phyloP scores from a whole-genome alignment of 352 stramenopile species.

The Globisporangium cederbergense region DNA sequence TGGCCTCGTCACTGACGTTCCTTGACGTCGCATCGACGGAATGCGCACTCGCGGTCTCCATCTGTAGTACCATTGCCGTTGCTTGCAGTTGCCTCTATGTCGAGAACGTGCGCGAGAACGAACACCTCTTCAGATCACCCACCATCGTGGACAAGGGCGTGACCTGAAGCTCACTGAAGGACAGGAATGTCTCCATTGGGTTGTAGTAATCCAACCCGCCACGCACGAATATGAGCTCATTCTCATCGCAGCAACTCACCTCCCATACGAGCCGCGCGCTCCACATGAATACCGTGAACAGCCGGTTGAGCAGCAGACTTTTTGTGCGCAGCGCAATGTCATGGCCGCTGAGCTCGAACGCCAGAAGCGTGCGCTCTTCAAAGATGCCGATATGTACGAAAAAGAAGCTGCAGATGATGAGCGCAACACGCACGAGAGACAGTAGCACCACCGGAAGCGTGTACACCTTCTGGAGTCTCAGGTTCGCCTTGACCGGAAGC shows the following conservation, averaged over 20 bases:
- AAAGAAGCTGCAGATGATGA: slow-evolving; percentile 31
- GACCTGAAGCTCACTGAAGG: not conserved
- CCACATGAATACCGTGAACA: slow-evolving; percentile 48
- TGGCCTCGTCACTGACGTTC: not conserved
- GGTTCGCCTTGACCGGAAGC: slow-evolving; percentile 21
- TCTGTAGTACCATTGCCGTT: too few relatives aligned
- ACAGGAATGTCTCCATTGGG: slow-evolving; percentile 42
- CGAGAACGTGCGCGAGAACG: not conserved
- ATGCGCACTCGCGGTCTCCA: not conserved
- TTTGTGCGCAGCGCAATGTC: slow-evolving; percentile 31
- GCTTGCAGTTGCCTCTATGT: not conserved
- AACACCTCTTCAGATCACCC: not conserved
- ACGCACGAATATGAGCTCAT: slow-evolving; percentile 37
- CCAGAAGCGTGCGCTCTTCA: slow-evolving; percentile 25
- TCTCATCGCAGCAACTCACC: slow-evolving; percentile 24
- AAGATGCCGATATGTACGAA: slow-evolving; percentile 25
- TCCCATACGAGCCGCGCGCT: slow-evolving; percentile 34
- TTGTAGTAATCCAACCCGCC: slow-evolving; percentile 43
- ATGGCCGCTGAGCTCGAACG: slow-evolving; percentile 18
- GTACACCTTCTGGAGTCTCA: slow-evolving; percentile 24
- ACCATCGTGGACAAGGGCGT: slow-evolving; percentile 4
- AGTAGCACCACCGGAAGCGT: slow-evolving; percentile 21
- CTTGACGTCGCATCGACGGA: not conserved
- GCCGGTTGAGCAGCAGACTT: slow-evolving; percentile 35
- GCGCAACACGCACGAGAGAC: slow-evolving; percentile 20